Evolutionary conservation across 345 rosid genomes (phyloP).

Genomic region (Kernera saxatilis): DNA sequence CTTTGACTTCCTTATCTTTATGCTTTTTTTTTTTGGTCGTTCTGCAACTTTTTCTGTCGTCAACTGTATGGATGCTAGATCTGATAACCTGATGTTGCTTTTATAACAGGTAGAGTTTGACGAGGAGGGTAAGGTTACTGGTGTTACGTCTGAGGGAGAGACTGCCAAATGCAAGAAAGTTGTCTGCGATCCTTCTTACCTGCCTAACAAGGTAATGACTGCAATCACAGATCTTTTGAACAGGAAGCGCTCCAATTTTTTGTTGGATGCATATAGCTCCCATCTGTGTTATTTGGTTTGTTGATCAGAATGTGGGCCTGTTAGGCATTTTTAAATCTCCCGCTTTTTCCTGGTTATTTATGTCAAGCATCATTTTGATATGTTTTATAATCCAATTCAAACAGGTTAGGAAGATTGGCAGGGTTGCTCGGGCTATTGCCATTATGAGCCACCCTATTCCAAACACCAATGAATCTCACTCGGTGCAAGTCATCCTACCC

Average conservation of each 20-base stretch:
- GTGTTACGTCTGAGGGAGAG: slow-evolving; percentile 98
- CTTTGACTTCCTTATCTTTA: background rate
- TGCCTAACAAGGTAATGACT: slow-evolving; percentile 66
- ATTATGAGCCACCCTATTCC: slow-evolving; percentile 41
- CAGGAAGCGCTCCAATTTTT: background rate
- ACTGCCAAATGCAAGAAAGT: slow-evolving; percentile 97
- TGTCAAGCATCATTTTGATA: background rate
- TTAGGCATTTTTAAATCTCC: background rate
- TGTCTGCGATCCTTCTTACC: slow-evolving; percentile 96
- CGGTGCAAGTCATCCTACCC: slow-evolving; percentile 39
- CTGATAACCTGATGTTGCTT: slow-evolving; percentile 10
- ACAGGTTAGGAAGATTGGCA: slow-evolving; percentile 38
- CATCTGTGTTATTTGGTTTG: background rate
- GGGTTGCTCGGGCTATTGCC: slow-evolving; percentile 37
- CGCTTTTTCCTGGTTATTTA: background rate
- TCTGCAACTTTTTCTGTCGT: no score
- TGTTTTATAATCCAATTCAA: background rate
- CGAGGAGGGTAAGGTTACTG: slow-evolving; percentile 74
- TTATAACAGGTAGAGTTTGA: slow-evolving; percentile 74
- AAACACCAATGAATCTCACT: slow-evolving; percentile 37
- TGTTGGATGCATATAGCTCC: background rate
- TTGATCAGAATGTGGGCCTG: background rate
- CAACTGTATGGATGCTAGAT: slow-evolving; percentile 4
- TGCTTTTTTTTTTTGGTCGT: background rate
- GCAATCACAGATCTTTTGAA: background rate